A percentile compares a stretch with the other conserved stretches of the same genome.
Conservation (phyloP, 768 basidiomycete genomes). For the Mycena galericulata region DNA sequence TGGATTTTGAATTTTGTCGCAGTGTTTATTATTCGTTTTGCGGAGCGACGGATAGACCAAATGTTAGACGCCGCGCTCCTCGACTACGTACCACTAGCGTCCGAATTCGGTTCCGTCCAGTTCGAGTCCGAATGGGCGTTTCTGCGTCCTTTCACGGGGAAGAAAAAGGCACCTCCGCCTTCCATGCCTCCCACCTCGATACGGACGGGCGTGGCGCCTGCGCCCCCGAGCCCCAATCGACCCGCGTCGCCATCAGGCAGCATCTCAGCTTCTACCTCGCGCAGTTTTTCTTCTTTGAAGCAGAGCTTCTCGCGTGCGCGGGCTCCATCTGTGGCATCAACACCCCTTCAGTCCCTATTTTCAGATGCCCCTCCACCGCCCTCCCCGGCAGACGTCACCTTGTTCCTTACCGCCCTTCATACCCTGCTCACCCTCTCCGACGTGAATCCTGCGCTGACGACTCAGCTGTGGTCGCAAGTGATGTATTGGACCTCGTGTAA, state of each 20-base stretch:
- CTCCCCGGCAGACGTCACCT: constrained; percentile 70
- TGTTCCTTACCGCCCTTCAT: constrained; percentile 88
- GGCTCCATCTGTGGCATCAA: constrained; percentile 54
- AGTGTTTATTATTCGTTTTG: constrained; percentile 97
- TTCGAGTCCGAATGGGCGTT: constrained; percentile 99
- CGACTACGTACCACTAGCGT: constrained; percentile 83
- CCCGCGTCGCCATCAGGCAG: constrained; percentile 67
- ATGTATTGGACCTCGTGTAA: constrained; percentile 97
- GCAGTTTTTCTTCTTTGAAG: constrained; percentile 74
- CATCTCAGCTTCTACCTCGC: constrained; percentile 59
- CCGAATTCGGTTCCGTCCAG: constrained; percentile 83
- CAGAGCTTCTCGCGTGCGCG: constrained; percentile 71
- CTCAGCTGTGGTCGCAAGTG: constrained; percentile 97
- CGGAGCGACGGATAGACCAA: constrained; percentile 89
- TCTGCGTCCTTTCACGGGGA: constrained; percentile 75
- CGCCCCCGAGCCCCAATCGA: constrained; percentile 63
- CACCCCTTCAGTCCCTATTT: constrained; percentile 64
- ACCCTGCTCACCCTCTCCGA: constrained; percentile 87
- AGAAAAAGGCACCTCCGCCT: constrained; percentile 61
- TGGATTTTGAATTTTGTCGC: constrained; percentile 24
- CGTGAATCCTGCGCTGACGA: constrained; percentile 88
- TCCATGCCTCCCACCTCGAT: constrained; percentile 45
- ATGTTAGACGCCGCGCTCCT: constrained; percentile 86
- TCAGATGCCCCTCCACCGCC: constrained; percentile 56
- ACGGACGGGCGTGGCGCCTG: constrained; percentile 53